A percentile compares a stretch with the other conserved stretches of the same genome.
Conservation (phyloP, 1,139 yeast species). For the Nakaseomyces kungkrabaensis region DNA sequence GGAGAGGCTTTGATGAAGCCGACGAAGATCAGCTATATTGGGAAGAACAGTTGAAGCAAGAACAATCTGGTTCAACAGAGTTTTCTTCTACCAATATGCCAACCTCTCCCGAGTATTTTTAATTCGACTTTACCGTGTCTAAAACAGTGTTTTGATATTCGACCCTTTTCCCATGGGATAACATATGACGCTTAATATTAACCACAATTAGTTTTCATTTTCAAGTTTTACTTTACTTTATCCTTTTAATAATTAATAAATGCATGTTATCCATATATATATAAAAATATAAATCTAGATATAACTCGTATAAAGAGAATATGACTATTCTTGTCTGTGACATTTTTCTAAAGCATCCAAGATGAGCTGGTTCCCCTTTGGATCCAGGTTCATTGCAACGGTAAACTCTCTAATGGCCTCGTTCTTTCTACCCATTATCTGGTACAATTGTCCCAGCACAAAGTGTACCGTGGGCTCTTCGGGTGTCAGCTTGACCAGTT, state of each 20-base stretch:
- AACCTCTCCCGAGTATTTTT: neutral
- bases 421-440: slow-evolving; percentile 60
- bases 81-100: neutral
- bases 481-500: slow-evolving; percentile 67
- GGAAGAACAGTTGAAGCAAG: slow-evolving; percentile 12
- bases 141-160: no score
- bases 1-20: slow-evolving; percentile 8
- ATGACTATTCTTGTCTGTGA: slow-evolving; percentile 21
- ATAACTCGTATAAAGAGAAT: neutral
- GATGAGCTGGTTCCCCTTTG: slow-evolving; percentile 82
- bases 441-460: slow-evolving; percentile 77
- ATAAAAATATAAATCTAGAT: no score
- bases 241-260: neutral
- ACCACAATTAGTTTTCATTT: no score
- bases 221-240: no score
- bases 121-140: no score
- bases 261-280: neutral
- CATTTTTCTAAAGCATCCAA: slow-evolving; percentile 67
- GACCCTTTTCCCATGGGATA: no score
- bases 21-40: slow-evolving; percentile 15
- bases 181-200: no score
- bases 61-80: slow-evolving; percentile 3
- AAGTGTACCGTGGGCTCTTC: slow-evolving; percentile 93
- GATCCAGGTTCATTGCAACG: slow-evolving; percentile 82
- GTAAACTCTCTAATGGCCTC: slow-evolving; percentile 83